phyloP scores from a whole-genome alignment of 768 basidiomycete species.

The Tulasnella sp. region DNA sequence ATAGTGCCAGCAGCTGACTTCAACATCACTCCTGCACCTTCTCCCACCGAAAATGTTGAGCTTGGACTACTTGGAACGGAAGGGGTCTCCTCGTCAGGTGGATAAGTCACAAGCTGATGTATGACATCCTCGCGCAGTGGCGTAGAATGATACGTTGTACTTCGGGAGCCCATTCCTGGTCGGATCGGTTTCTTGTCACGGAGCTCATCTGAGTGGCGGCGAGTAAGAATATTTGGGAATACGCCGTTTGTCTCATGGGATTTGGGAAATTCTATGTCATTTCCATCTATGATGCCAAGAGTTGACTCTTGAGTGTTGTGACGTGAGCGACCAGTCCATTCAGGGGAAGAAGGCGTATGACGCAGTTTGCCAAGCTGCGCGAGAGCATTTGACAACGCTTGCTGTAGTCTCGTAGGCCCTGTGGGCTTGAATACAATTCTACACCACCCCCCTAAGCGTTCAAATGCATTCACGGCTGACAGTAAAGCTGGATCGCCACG shows the following conservation, averaged over 20 bases:
- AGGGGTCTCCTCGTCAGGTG: no score
- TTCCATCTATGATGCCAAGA: neutral
- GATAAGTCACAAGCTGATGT: neutral
- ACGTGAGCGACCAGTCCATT: neutral
- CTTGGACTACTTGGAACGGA: neutral
- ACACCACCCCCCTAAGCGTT: conserved; percentile 73
- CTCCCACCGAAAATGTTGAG: conserved; percentile 24
- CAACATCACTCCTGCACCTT: conserved; percentile 49
- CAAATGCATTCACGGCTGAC: conserved; percentile 53
- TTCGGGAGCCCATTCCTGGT: conserved; percentile 37
- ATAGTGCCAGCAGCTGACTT: conserved; percentile 49
- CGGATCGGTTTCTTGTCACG: conserved; percentile 23
- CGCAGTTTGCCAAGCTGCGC: conserved; percentile 27
- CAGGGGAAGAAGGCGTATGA: conserved; percentile 3
- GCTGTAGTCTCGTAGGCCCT: conserved; percentile 61
- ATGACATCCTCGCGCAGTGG: neutral
- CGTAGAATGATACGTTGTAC: conserved; percentile 33
- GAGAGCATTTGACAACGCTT: conserved; percentile 46
- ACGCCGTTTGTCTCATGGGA: neutral
- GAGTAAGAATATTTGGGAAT: conserved; percentile 17
- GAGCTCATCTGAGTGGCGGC: conserved; percentile 40
- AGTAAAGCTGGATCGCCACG: conserved; percentile 53
- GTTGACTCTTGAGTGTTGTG: conserved; percentile 1
- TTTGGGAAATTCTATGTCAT: conserved; percentile 3
- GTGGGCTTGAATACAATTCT: conserved; percentile 83